Conservation (phyloP, 805 yeast genomes). For the Kregervanrija pseudodelftensis region DNA sequence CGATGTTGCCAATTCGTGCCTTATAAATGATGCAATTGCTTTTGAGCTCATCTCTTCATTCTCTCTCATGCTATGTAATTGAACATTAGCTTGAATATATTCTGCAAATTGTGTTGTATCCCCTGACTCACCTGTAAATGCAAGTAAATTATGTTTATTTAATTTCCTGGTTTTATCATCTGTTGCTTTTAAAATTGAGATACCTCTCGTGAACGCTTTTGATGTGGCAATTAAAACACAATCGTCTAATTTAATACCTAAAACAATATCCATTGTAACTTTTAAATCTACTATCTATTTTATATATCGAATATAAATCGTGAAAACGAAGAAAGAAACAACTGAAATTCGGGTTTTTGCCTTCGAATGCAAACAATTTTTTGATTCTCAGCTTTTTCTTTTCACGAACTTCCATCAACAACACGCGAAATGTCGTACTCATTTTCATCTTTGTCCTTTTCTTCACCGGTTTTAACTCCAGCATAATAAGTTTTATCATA, state of each 20-base stretch:
- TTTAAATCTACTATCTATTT: too few relatives aligned
- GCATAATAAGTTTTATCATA: constrained; percentile 18
- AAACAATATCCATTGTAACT: constrained; percentile 70
- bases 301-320: too few relatives aligned
- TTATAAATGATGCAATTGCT: constrained; percentile 81
- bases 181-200: constrained; percentile 66
- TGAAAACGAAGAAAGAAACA: too few relatives aligned
- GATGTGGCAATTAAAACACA: constrained; percentile 89
- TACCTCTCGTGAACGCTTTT: constrained; percentile 87
- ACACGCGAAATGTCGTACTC: constrained; percentile 4
- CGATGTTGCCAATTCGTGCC: constrained; percentile 82
- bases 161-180: constrained; percentile 77
- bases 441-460: neutral
- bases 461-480: constrained; percentile 2
- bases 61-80: constrained; percentile 81
- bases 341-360: too few relatives aligned
- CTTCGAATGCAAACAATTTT: neutral
- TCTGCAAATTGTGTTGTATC: constrained; percentile 96
- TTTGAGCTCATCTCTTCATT: constrained; percentile 72
- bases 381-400: neutral
- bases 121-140: constrained; percentile 93
- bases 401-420: neutral
- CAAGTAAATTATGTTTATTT: constrained; percentile 72
- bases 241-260: constrained; percentile 80
- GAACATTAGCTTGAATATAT: constrained; percentile 86